Evolutionary conservation across 1,284 basidiomycete species (phyloP).

Genomic region (Microbotryum intermedium): DNA sequence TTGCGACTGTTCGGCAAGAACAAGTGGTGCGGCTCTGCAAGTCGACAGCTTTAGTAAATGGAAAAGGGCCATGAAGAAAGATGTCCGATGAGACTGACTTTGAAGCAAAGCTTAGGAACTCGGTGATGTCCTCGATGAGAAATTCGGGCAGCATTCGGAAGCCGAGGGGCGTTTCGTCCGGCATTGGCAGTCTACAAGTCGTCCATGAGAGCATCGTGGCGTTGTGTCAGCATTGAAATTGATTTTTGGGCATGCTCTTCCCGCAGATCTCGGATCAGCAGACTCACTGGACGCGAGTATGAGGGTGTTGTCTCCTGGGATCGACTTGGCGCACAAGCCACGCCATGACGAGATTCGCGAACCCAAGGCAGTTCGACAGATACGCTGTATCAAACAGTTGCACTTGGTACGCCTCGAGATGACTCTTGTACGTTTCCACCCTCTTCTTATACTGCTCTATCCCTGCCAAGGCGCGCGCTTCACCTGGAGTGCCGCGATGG

Average conservation of each 20-base stretch:
- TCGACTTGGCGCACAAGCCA: constrained; percentile 95
- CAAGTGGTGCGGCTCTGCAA: constrained; percentile 62
- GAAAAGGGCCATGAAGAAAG: neutral
- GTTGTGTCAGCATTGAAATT: neutral
- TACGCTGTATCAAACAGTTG: constrained; percentile 83
- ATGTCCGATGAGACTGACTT: constrained; percentile 48
- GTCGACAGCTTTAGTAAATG: too few species aligned
- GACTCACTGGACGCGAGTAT: constrained; percentile 55
- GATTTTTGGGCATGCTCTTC: too few species aligned
- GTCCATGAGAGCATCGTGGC: neutral
- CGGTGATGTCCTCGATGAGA: constrained; percentile 86
- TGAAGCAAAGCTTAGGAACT: constrained; percentile 74
- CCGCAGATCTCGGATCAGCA: neutral
- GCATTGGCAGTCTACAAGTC: constrained; percentile 63
- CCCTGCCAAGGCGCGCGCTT: constrained; percentile 28
- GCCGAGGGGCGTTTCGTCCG: constrained; percentile 68
- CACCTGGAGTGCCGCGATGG: constrained; percentile 60
- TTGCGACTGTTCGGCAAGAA: constrained; percentile 62
- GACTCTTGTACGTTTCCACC: constrained; percentile 54
- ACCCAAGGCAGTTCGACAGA: constrained; percentile 67
- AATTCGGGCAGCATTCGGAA: constrained; percentile 93
- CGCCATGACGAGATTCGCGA: constrained; percentile 80
- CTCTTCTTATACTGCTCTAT: constrained; percentile 47
- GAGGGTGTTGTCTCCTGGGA: constrained; percentile 69
- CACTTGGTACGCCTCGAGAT: constrained; percentile 70